These are phyloP conservation scores for Apiospora aurea DNA, from an alignment of 2,329 filamentous ascomycete genomes.

Conservation along the genomic window DNA sequence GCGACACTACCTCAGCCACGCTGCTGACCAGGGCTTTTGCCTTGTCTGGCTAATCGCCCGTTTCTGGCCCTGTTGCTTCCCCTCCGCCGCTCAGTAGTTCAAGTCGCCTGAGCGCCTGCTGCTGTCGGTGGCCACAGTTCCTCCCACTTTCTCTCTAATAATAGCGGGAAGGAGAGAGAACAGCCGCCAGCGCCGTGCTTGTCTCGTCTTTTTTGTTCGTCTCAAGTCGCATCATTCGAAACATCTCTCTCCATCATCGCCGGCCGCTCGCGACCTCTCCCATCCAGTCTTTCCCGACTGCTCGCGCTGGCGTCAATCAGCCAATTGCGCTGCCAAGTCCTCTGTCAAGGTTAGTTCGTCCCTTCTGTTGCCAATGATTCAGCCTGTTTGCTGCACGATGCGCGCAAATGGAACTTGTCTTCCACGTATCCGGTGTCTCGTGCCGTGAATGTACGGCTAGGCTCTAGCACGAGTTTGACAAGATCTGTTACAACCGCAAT, in stretches of 20 bases:
- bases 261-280: constrained; percentile 28
- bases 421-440: background rate
- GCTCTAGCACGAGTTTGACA: background rate
- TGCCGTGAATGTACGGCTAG: background rate
- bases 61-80: constrained; percentile 13
- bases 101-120: constrained; percentile 20
- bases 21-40: constrained; percentile 27
- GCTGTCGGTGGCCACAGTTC: background rate
- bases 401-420: constrained; percentile 2
- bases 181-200: constrained; percentile 22
- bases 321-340: constrained; percentile 7
- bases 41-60: constrained; percentile 23
- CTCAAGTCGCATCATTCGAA: constrained; percentile 36
- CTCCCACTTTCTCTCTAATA: constrained; percentile 20
- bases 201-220: constrained; percentile 34
- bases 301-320: constrained; percentile 13
- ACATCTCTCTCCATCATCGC: constrained; percentile 34
- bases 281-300: constrained; percentile 33
- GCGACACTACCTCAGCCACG: constrained; percentile 28
- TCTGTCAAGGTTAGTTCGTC: constrained; percentile 16
- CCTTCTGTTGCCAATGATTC: background rate
- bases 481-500: constrained; percentile 6
- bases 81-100: constrained; percentile 6
- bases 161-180: constrained; percentile 4
- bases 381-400: background rate